Percentiles rank a stretch among this genome's conserved stretches.
These are phyloP conservation scores for Cordyceps cateniannulata DNA, from an alignment of 2,329 filamentous ascomycete species.

Conservation along the genomic window DNA sequence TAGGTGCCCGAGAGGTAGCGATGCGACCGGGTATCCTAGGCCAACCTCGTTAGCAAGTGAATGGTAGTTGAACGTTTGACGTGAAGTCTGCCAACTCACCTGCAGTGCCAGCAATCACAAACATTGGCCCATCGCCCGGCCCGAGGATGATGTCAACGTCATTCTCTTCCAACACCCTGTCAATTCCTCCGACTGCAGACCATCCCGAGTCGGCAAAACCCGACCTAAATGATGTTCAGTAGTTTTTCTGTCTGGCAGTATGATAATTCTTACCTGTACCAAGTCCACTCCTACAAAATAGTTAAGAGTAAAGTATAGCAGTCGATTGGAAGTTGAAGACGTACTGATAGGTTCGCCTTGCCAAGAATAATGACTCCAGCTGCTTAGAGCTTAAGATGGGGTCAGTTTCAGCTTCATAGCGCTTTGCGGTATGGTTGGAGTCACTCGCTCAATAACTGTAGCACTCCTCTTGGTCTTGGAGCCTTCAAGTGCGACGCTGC, in stretches of 20 bases:
- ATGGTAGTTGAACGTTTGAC: neutral
- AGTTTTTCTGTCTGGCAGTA: neutral
- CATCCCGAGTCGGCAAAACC: slow-evolving; percentile 12
- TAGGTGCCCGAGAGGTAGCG: slow-evolving; percentile 13
- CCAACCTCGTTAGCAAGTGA: neutral
- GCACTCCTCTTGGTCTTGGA: slow-evolving; percentile 15
- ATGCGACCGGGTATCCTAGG: slow-evolving; percentile 14
- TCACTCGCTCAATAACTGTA: slow-evolving; percentile 10
- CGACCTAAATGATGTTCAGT: neutral
- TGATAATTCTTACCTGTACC: neutral
- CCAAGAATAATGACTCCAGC: slow-evolving; percentile 14
- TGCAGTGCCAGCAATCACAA: slow-evolving; percentile 6
- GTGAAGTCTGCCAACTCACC: neutral
- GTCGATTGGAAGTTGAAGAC: neutral
- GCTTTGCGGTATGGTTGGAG: neutral
- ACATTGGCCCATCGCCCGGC: slow-evolving; percentile 11
- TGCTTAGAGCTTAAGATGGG: neutral
- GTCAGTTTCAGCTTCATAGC: neutral
- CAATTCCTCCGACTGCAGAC: slow-evolving; percentile 14
- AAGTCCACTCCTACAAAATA: neutral
- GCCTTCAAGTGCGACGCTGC: slow-evolving; percentile 13
- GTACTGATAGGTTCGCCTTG: slow-evolving; percentile 15
- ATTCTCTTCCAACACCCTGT: slow-evolving; percentile 13
- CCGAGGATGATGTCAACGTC: slow-evolving; percentile 14
- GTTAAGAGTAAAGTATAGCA: neutral